These are phyloP conservation scores for Angomonas ambiguus DNA, from an alignment of 208 protist species.

Conservation along the genomic window DNA sequence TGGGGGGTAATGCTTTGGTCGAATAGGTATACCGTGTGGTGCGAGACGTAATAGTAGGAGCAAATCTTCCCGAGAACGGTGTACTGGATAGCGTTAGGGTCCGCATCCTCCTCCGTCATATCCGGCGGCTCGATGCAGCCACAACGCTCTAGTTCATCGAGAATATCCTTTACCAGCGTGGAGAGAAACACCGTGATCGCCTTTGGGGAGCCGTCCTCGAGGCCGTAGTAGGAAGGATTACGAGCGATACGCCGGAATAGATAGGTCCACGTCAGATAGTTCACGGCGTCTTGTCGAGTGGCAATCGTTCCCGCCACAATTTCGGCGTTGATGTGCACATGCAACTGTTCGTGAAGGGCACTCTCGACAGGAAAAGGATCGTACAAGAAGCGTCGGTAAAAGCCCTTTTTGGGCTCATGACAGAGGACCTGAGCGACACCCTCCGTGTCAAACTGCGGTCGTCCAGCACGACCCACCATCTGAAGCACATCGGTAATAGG, in stretches of 20 bases:
- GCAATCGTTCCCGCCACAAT: slow-evolving; percentile 95
- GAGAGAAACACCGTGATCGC: slow-evolving; percentile 85
- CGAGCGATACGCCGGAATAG: slow-evolving; percentile 96
- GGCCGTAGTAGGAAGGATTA: slow-evolving; percentile 99
- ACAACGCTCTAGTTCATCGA: slow-evolving; percentile 77
- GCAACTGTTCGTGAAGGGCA: slow-evolving; percentile 90
- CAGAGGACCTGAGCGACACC: slow-evolving; percentile 96
- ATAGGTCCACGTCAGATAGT: slow-evolving; percentile 99
- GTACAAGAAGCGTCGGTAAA: slow-evolving; percentile 99
- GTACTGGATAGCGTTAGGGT: slow-evolving; percentile 69
- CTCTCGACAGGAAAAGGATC: slow-evolving; percentile 99
- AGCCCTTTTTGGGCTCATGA: slow-evolving; percentile 98
- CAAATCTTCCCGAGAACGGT: slow-evolving; percentile 95
- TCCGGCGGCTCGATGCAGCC: slow-evolving; percentile 77
- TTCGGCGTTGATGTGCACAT: slow-evolving; percentile 99
- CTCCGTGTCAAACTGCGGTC: slow-evolving; percentile 96
- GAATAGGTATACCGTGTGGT: slow-evolving; percentile 93
- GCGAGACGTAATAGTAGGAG: slow-evolving; percentile 99
- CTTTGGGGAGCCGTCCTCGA: slow-evolving; percentile 89
- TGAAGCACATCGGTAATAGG: slow-evolving; percentile 99
- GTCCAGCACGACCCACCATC: slow-evolving; percentile 99
- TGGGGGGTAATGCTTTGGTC: slow-evolving; percentile 58
- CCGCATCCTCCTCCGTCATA: slow-evolving; percentile 37
- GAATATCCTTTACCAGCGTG: slow-evolving; percentile 69
- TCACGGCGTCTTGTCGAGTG: slow-evolving; percentile 94